Evolutionary conservation across 495 filamentous ascomycete genomes (phyloP), one percentile per base, ranked within the genome.

Genomic region (Penicillium nucicola): DNA sequence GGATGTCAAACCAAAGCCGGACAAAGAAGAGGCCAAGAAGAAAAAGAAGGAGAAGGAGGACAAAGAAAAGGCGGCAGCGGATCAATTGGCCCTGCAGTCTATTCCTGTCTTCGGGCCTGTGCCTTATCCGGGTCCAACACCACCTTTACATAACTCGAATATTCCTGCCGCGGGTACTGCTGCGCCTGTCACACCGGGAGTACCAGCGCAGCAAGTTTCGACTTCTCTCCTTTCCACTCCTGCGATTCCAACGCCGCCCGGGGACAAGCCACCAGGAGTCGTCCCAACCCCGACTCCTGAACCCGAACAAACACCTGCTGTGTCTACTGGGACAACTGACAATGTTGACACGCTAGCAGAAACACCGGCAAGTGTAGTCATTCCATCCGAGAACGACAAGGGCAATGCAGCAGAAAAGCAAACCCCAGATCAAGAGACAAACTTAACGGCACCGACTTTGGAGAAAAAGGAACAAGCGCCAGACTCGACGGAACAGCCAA

Each of bases 1-100:
- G 43, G 80, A 84, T 7, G 78, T 86, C 15, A 81, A 79, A 32
- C 53, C 60, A 6, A 76, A 75, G 54, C 52, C 61, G 10, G 68
- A 75, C 19, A 74, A 74, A 37, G 68, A 72, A 17, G 69, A 71
- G 6, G 46, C 53, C 38, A 65, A 67, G 54, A 71, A 68, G 43
- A 65, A 69, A 37, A 71, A 67, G 48, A 45, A 53, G 43, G 68
- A 72, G 17, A 75, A 70, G 48, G 67, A 70, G 18, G 55, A 58
- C 14, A 68, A 68, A 33, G 50, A 61, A 12, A 60, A 56, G 31
- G n/a, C 43, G 30, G 44, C 42, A 0, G 58, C 54, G 44, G 56
- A 71, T 54, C 49, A 53, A 45, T 64, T 65, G 38, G 39, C 45
- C 11, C 18, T 50, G 35, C 59, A 55, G 17, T 44, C 52, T 31